Percentiles rank a stretch among this genome's conserved stretches.
phyloP scores from a whole-genome alignment of 169 alveolate genomes.

The Cryptosporidium meleagridis region DNA sequence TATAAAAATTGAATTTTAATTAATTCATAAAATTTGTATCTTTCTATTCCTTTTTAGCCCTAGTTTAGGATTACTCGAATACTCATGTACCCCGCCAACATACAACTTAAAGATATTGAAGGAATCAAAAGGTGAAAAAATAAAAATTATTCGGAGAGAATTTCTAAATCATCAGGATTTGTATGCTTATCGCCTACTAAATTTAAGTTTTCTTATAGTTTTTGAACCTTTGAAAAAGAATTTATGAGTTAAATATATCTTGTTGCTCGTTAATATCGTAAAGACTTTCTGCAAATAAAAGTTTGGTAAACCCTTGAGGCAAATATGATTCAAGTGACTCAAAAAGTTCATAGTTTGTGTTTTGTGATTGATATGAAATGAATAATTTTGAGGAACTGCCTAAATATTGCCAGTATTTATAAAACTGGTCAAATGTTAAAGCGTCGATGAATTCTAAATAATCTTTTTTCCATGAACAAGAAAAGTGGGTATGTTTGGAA shows the following conservation, averaged over 20 bases:
- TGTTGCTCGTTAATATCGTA: slow-evolving; percentile 54
- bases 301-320: slow-evolving; percentile 31
- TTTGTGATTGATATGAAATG: slow-evolving; percentile 53
- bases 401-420: slow-evolving; percentile 43
- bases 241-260: neutral
- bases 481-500: slow-evolving; percentile 3
- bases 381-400: slow-evolving; percentile 22
- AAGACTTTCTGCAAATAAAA: slow-evolving; percentile 1
- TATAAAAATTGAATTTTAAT: neutral
- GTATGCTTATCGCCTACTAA: neutral
- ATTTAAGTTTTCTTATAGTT: neutral
- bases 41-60: neutral
- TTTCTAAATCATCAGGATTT: neutral
- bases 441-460: slow-evolving; percentile 6
- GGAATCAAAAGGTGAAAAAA: neutral
- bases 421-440: slow-evolving; percentile 29
- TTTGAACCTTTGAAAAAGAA: neutral
- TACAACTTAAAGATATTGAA: neutral
- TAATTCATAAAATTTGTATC: neutral
- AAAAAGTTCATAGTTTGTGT: slow-evolving; percentile 21
- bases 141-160: neutral
- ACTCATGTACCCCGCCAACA: slow-evolving; percentile 1
- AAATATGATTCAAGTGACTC: slow-evolving; percentile 37
- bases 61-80: neutral
- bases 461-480: slow-evolving; percentile 47